These are phyloP conservation scores for Entonaema liquescens DNA, from an alignment of 495 filamentous ascomycete genomes.

Conservation along the genomic window DNA sequence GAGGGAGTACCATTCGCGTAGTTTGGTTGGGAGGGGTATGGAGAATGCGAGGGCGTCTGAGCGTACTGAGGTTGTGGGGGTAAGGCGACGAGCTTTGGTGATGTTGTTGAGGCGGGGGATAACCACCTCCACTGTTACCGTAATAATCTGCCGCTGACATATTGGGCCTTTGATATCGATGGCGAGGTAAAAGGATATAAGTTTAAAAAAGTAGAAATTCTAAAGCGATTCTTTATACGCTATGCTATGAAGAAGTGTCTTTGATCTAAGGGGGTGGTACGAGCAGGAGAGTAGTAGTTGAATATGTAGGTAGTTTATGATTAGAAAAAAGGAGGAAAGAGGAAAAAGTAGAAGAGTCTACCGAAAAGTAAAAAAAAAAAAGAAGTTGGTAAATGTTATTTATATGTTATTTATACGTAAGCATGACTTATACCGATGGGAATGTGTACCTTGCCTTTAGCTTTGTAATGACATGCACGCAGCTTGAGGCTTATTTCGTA, in stretches of 20 bases:
- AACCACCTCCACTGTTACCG: constrained; percentile 38
- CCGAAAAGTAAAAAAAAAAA: not conserved
- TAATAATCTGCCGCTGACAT: constrained; percentile 53
- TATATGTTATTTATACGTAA: too few relatives aligned
- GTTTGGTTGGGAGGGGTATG: constrained; percentile 35
- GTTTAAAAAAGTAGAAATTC: not conserved
- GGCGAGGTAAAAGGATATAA: not conserved
- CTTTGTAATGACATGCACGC: too few relatives aligned
- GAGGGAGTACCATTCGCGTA: constrained; percentile 16
- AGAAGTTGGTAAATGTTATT: not conserved
- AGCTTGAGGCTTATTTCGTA: too few relatives aligned
- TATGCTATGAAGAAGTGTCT: not conserved
- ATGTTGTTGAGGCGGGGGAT: constrained; percentile 28
- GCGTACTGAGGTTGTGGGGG: constrained; percentile 43
- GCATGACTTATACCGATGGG: too few relatives aligned
- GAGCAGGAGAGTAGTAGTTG: not conserved
- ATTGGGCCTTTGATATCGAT: constrained; percentile 13
- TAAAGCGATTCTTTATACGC: not conserved
- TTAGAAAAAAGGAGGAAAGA: not conserved
- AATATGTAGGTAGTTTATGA: not conserved
- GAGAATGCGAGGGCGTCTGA: constrained; percentile 30
- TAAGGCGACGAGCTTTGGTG: constrained; percentile 37
- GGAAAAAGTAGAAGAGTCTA: not conserved
- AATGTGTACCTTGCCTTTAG: too few relatives aligned
- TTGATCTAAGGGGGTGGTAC: not conserved